phyloP scores from a whole-genome alignment of 805 yeast species.

The Starmera amethionina region DNA sequence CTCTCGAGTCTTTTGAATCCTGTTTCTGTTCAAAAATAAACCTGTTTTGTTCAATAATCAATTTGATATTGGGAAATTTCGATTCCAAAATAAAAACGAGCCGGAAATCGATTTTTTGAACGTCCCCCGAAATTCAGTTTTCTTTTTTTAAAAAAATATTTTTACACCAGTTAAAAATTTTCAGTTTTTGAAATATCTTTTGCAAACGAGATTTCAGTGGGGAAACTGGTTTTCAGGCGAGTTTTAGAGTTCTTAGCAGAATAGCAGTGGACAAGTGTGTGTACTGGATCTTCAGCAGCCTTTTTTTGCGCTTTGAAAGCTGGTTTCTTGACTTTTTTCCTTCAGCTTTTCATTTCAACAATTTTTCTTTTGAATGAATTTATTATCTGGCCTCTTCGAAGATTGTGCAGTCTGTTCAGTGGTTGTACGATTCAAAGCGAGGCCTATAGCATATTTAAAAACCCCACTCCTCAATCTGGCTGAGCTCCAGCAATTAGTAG shows the following conservation, averaged over 20 bases:
- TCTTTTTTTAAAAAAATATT: too few relatives aligned
- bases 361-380: background rate
- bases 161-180: too few relatives aligned
- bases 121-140: too few relatives aligned
- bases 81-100: too few relatives aligned
- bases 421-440: constrained; percentile 38
- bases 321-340: background rate
- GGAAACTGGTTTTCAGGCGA: too few relatives aligned
- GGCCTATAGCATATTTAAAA: constrained; percentile 22
- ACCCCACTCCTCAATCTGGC: constrained; percentile 4
- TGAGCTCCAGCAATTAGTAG: constrained; percentile 11
- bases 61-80: too few relatives aligned
- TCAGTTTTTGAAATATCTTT: too few relatives aligned
- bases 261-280: constrained; percentile 2
- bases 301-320: background rate
- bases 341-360: too few relatives aligned
- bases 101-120: too few relatives aligned
- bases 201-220: too few relatives aligned
- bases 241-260: background rate
- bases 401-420: constrained; percentile 29
- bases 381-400: constrained; percentile 33
- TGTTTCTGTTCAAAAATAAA: background rate
- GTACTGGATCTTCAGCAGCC: constrained; percentile 4
- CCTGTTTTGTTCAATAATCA: too few relatives aligned
- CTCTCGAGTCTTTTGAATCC: background rate